Conservation (phyloP, 352 stramenopile species). For the Phytophthora uliginosa region DNA sequence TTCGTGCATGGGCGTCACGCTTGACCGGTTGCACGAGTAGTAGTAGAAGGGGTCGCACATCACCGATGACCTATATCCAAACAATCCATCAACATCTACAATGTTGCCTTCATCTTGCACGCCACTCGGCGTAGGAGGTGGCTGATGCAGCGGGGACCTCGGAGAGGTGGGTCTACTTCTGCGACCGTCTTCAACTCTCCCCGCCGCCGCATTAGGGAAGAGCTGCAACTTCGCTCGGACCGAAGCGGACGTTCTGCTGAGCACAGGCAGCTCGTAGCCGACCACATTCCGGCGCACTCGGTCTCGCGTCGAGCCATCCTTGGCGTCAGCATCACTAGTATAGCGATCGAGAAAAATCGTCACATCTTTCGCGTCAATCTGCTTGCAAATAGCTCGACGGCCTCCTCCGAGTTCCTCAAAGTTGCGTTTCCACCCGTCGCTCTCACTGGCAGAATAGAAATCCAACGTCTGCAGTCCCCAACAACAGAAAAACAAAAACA, state of each 20-base stretch:
- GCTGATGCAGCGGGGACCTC: conserved; percentile 21
- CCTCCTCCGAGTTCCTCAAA: conserved; percentile 74
- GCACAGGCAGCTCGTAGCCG: conserved; percentile 84
- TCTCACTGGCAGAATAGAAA: conserved; percentile 78
- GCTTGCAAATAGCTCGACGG: conserved; percentile 67
- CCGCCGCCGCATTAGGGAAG: conserved; percentile 38
- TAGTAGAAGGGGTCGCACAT: conserved; percentile 74
- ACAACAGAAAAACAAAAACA: background rate
- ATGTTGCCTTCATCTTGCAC: conserved; percentile 24
- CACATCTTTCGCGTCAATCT: conserved; percentile 80
- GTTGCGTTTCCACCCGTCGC: conserved; percentile 60
- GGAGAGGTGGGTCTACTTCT: conserved; percentile 26
- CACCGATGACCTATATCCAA: conserved; percentile 53
- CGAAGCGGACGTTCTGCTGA: conserved; percentile 76
- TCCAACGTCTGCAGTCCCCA: conserved; percentile 62
- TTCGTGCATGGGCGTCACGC: conserved; percentile 62
- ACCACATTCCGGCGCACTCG: conserved; percentile 75
- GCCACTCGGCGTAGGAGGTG: background rate
- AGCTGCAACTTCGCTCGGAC: conserved; percentile 65
- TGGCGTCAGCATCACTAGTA: conserved; percentile 59
- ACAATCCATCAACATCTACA: conserved; percentile 51
- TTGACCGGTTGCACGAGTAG: conserved; percentile 65
- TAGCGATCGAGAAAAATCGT: conserved; percentile 90
- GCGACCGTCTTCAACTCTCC: conserved; percentile 18
- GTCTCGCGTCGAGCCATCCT: conserved; percentile 25